Base-by-base conservation (phyloP, 176 grass and related monocot species). In the Musa acuminata region DNA sequence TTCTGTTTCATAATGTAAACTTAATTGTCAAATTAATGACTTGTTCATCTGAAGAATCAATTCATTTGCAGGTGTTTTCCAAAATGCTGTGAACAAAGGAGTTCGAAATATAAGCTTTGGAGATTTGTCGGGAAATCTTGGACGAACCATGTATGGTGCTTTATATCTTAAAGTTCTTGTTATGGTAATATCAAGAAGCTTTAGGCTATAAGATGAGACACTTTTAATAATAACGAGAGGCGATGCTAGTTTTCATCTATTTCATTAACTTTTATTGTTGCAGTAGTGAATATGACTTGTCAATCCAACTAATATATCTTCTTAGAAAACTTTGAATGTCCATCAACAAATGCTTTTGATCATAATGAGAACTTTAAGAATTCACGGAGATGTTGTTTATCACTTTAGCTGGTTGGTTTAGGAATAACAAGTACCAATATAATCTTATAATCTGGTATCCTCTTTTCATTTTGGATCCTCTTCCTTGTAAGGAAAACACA, bases 101-200 rank as follows among this genome's bases (percentile, higher is more conserved):
- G 90, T 97, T 82, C 79, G 84, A 67, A 93, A 90, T 85, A 97
- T 97, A 88, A 93, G 93, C 79, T 97, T 97, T 83, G 93, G 83
- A 68, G 93, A 97, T 88, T 70, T 97, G 43, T 97, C 93, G 74
- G 93, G 90, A 74, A 93, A 90, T 93, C 90, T 97, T 86, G 93
- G 93, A 52, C 85, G 60, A 71, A 97, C 93, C 26, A 97, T 97
- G 93, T 97, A 93, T 79, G 51, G 54, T 69, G 76, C 74, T 21
- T 82, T 78, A 51, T 82, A 49, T 29, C 29, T 80, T 62, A 13
- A 75, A 52, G 70, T 75, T 55, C 62, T 20, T 60, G 62, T 16
- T 77, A 67, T 49, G 64, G 19, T 60, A n/a, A 60, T 49, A 14
- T 51, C 0, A 43, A 43, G 35, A 43, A 43, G 35, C 4, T 43